Base-by-base conservation (phyloP, 177 flowering plant species). In the Vitis hybrid region DNA sequence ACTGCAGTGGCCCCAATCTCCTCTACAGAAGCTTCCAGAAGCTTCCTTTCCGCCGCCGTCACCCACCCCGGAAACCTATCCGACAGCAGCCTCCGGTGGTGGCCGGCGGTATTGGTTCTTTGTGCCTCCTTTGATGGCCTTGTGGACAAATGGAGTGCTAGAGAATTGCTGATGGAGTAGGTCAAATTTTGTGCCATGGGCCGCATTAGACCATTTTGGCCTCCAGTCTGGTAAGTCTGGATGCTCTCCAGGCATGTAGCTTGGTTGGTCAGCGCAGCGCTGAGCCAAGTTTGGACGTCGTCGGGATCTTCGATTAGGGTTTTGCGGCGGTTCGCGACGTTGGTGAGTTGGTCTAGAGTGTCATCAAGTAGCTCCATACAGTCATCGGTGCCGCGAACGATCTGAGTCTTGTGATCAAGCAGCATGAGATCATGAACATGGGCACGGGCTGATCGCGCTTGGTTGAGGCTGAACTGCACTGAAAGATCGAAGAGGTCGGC, bases 331-430 rank as follows among this genome's bases (percentile, higher is more conserved):
- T 67, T 58, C 8, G 67, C 21, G 49, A 76, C 66, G 11, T 64
- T 68, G 55, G 40, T 48, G 40, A 84, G 77, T 11, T 62, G 77
- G 56, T 45, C 68, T 5, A 78, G 15, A 26, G 70, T 79, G 54
- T 74, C 82, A 10, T 82, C 80, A 4, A 84, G 77, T 11, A 84
- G 72, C 75, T 84, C 87, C 13, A 72, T 30, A 58, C 87, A 83
- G 65, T 83, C 86, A 50, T 71, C 70, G 57, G 81, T 48, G 52
- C 61, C 78, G 9, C 77, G 58, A 15, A 7, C 17, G 0, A 51
- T 5, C n/a, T 13, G 30, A 32, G 60, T 26, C 14, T 55, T 62
- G 23, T 58, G 21, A 7, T 54, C 5, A 23, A 52, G 15, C 14
- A 62, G 60, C 65, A 30, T 70, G 2, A 73, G 34, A 14, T 72